These are phyloP conservation scores for Pythium plurisporium DNA, from an alignment of 352 stramenopile genomes.

Conservation along the genomic window DNA sequence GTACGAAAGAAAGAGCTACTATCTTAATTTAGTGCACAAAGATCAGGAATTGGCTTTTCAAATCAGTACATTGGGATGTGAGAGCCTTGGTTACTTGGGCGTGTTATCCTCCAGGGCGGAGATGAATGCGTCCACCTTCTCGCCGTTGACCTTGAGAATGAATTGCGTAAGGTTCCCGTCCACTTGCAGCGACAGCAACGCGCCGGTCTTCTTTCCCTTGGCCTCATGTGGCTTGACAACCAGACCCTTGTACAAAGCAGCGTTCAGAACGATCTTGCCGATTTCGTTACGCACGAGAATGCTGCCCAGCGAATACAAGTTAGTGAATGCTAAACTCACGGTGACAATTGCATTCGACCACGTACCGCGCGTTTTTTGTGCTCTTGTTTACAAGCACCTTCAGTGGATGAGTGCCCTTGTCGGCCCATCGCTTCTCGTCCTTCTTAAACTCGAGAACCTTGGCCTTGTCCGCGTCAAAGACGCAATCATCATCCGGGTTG, in stretches of 20 bases:
- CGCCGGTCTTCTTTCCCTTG: slow-evolving; percentile 78
- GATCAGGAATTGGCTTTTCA: too few species aligned
- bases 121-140: slow-evolving; percentile 63
- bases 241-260: slow-evolving; percentile 77
- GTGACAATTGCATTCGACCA: not conserved
- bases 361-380: slow-evolving; percentile 58
- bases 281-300: slow-evolving; percentile 84
- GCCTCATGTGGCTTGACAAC: slow-evolving; percentile 49
- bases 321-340: not conserved
- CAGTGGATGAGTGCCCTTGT: slow-evolving; percentile 79
- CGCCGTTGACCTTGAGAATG: slow-evolving; percentile 69
- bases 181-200: slow-evolving; percentile 59
- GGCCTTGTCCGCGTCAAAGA: slow-evolving; percentile 73
- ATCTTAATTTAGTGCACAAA: slow-evolving; percentile 1
- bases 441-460: slow-evolving; percentile 87
- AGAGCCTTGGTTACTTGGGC: slow-evolving; percentile 16
- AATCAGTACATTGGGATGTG: slow-evolving; percentile 14
- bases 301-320: slow-evolving; percentile 13
- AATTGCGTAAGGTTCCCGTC: slow-evolving; percentile 60
- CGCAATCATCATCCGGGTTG: slow-evolving; percentile 61
- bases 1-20: slow-evolving; percentile 13
- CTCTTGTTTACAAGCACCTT: slow-evolving; percentile 76
- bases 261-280: slow-evolving; percentile 85
- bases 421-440: slow-evolving; percentile 83
- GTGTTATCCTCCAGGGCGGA: slow-evolving; percentile 36